A percentile compares a stretch with the other conserved stretches of the same genome.
Conservation (phyloP, 2,329 filamentous ascomycete genomes). For the Xylaria sp. region DNA sequence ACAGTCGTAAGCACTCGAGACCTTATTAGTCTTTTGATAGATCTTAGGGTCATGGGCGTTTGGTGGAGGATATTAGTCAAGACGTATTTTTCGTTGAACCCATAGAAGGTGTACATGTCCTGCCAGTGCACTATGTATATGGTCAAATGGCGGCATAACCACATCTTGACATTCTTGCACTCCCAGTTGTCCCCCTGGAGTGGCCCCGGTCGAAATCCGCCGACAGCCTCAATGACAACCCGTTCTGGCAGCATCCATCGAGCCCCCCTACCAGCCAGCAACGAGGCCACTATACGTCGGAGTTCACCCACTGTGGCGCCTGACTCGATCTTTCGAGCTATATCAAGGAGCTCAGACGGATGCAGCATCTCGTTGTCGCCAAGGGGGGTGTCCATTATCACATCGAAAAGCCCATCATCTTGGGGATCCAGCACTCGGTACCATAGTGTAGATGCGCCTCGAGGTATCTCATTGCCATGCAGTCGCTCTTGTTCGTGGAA, state of each 20-base stretch:
- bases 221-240: slow-evolving; percentile 39
- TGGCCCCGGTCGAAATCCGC: slow-evolving; percentile 39
- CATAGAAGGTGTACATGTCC: slow-evolving; percentile 39
- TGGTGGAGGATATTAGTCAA: too few relatives aligned
- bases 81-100: slow-evolving; percentile 43
- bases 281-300: slow-evolving; percentile 33
- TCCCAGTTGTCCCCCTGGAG: slow-evolving; percentile 45
- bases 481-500: not conserved
- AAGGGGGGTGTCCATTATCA: slow-evolving; percentile 26
- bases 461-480: slow-evolving; percentile 8
- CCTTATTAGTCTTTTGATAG: slow-evolving; percentile 32
- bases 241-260: slow-evolving; percentile 38
- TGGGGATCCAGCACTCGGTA: slow-evolving; percentile 31
- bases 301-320: slow-evolving; percentile 40
- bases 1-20: slow-evolving; percentile 25
- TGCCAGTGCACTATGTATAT: slow-evolving; percentile 33
- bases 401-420: slow-evolving; percentile 27
- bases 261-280: not conserved
- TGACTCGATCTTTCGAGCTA: slow-evolving; percentile 30
- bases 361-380: slow-evolving; percentile 19
- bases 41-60: too few relatives aligned
- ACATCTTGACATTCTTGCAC: slow-evolving; percentile 34
- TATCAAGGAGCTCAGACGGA: slow-evolving; percentile 16
- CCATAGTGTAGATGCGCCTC: slow-evolving; percentile 14
- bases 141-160: slow-evolving; percentile 43